Evolutionary conservation across 2,329 filamentous ascomycete species (phyloP), one percentile per base, ranked within the genome.

Genomic region (Aplosporella prunicola): DNA sequence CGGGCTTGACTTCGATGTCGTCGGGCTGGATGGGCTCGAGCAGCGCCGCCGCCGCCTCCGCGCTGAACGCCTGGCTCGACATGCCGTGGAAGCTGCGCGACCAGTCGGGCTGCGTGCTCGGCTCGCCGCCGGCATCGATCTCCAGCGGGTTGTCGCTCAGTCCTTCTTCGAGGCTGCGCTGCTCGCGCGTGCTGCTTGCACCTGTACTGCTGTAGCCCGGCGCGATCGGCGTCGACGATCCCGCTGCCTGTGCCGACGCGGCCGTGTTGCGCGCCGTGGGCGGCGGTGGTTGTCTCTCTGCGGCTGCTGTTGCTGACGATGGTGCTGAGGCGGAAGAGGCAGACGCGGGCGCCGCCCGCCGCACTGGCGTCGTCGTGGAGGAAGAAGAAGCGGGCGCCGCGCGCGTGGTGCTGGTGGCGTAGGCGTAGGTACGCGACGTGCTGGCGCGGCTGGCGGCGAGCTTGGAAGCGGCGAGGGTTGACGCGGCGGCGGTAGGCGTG

Each of bases 1-100:
- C 91, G 20, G 91, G 89, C 68, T 98, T 98, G 56, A 98, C 82
- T 67, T 98, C 91, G 39, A 98, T 79, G 61, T 96, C 89, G 32
- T 79, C 72, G 0, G 73, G 64, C 37, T 76, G 65, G 9, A 93
- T 58, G 2, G 79, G 77, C 40, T 74, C 68, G 44, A 82, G 72
- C 31, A 95, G 70, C 14, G 84, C 71, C 11, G 76, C 70, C 8
- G 75, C 71, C 36, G 80, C 74, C 60, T 87, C 80, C 30, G 76
- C 64, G 3, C 77, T 67, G 59, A 94, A 93, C 0, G 85, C 72
- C 22, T 68, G 67, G 0, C 72, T 69, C 23, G 79, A 81, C 13
- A 94, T 74, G 9, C 85, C 84, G 58, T 89, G 78, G 67, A 80
- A 94, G 10, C 84, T 93, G 32, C 73, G 77, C 14, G 80, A 76